Percentiles rank a stretch among this genome's conserved stretches.
Conservation (phyloP, 2,329 filamentous ascomycete genomes). For the Penicillium nordicum region DNA sequence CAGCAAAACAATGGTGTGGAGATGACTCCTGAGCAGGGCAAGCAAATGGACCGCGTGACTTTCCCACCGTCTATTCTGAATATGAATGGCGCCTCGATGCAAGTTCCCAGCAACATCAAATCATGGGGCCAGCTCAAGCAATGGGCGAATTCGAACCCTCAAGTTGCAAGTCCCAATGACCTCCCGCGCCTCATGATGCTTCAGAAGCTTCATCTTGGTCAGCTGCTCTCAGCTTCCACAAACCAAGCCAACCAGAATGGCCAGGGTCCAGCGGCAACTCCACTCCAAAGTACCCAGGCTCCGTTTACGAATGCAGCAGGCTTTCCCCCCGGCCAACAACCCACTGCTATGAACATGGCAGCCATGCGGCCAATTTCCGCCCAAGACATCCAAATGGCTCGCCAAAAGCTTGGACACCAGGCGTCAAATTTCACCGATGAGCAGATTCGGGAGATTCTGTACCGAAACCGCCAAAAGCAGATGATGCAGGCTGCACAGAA, state of each 20-base stretch:
- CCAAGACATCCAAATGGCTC: slow-evolving; percentile 37
- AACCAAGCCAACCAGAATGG: slow-evolving; percentile 27
- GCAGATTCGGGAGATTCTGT: slow-evolving; percentile 38
- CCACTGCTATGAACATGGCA: slow-evolving; percentile 27
- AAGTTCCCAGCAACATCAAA: slow-evolving; percentile 50
- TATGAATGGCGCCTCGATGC: slow-evolving; percentile 27
- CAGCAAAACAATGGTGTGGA: slow-evolving; percentile 33
- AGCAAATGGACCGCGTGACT: slow-evolving; percentile 41
- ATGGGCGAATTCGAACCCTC: slow-evolving; percentile 49
- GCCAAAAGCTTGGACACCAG: slow-evolving; percentile 35
- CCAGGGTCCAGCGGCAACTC: slow-evolving; percentile 22
- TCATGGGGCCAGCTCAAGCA: slow-evolving; percentile 58
- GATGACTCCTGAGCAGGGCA: slow-evolving; percentile 41
- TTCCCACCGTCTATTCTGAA: slow-evolving; percentile 40
- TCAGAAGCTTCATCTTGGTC: slow-evolving; percentile 46
- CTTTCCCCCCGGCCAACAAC: slow-evolving; percentile 29
- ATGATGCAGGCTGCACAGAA: slow-evolving; percentile 33
- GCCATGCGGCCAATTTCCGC: slow-evolving; percentile 35
- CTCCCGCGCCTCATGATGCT: slow-evolving; percentile 40
- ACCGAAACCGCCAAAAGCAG: slow-evolving; percentile 37
- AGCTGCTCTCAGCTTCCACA: slow-evolving; percentile 38
- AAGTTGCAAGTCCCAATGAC: slow-evolving; percentile 41
- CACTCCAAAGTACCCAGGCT: slow-evolving; percentile 27
- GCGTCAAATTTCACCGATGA: slow-evolving; percentile 41
- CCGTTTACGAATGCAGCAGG: slow-evolving; percentile 30